Base-by-base conservation (phyloP, 2,329 filamentous ascomycete genomes). In the Ophiobolus disseminans region DNA sequence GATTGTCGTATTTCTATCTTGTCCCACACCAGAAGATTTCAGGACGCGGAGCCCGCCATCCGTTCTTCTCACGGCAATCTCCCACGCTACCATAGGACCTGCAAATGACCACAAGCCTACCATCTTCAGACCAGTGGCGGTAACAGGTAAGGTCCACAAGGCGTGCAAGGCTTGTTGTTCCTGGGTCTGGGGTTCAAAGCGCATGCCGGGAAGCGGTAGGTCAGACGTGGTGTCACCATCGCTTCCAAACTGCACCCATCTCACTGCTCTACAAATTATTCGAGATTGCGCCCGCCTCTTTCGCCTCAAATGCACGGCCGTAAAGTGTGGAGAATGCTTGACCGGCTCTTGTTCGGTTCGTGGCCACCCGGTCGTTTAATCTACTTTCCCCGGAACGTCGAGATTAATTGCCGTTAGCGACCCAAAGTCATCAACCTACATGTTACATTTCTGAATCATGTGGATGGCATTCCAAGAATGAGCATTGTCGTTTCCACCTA, bases 361-460 rank as follows among this genome's bases (percentile, higher is more conserved):
- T 46, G 21, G 44, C 35, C 42, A 36, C 47, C 38, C 36, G 40
- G 50, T 49, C 55, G 9, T 52, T 43, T 32, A 64, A 64, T 64
- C 30, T 61, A 59, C 45, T 35, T 41, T 38, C 35, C 45, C 56
- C 52, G 61, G 57, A 50, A 54, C 41, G 17, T 38, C 37, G 32
- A 50, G 17, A 21, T 46, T 10, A 43, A 49, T 25, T 55, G 41
- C 58, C 61, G 59, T 49, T 55, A 64, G 61, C 56, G 59, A 60
- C n/a, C n/a, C n/a, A n/a, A n/a, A n/a, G n/a, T n/a, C n/a, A n/a
- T n/a, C n/a, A n/a, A n/a, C n/a, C n/a, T n/a, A n/a, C n/a, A n/a
- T n/a, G n/a, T n/a, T n/a, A n/a, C n/a, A n/a, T n/a, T n/a, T n/a
- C n/a, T n/a, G n/a, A n/a, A n/a, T n/a, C n/a, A n/a, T n/a, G n/a